Base-by-base conservation (phyloP, 495 filamentous ascomycete genomes). In the Aspergillus incahuasiensis region DNA sequence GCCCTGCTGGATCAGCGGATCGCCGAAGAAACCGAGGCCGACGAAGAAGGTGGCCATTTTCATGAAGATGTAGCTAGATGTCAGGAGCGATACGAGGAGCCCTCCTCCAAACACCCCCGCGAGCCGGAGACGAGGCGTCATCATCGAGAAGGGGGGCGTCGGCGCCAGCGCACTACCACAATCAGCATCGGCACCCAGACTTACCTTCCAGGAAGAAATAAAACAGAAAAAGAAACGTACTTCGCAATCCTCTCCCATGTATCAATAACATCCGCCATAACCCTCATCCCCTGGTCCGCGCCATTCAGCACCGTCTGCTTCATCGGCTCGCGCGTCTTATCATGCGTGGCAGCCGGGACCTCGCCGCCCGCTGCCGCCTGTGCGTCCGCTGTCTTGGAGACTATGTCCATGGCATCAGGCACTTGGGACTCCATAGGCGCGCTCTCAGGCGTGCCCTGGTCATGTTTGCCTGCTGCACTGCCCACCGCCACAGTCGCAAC, bases 271-370 rank as follows among this genome's bases (percentile, higher is more conserved):
- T 89, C 87, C 15, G 84, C 83, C 25, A 95, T 62, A 1, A 77
- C 74, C 63, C 90, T 87, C 89, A 95, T 94, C 13, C 85, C 66
- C 0, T 88, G 86, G 53, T 89, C 77, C 65, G 88, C 87, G 57
- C 86, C 86, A 7, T 78, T 79, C 78, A 88, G 88, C 68, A 94
- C 88, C 3, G 84, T 86, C 4, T 83, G 84, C 66, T 88, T 86
- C 74, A 95, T 86, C 0, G 89, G 91, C 40, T 87, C 80, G 63
- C 91, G 94, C 0, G 91, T 91, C 72, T 91, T 95, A 61, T 95
- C 89, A 42, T 91, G 82, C 6, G 77, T 65, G 0, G 73, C 61
- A 28, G 63, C 58, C 1, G 80, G 65, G 19, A 72, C 67, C 9
- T 63, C 69, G 3, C 76, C 78, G 28, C 75, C 72, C 1, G 79